Evolutionary conservation across 257 asterid genomes (phyloP).

Genomic region (Scutellaria barbata): DNA sequence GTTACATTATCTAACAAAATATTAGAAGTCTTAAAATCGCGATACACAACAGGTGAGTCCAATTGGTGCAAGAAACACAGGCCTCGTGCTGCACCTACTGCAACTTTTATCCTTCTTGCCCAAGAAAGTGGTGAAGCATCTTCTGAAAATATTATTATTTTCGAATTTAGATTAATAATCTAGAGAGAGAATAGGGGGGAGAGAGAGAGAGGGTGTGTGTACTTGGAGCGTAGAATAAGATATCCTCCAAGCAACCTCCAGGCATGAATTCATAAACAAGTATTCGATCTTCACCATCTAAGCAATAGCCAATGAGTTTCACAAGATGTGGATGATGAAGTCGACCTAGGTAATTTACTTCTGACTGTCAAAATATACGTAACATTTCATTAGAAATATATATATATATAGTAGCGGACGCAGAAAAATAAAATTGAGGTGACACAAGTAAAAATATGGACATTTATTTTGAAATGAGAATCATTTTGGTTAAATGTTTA

Average conservation of each 20-base stretch:
- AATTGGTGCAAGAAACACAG: constrained; percentile 55
- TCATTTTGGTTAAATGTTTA: too few relatives aligned
- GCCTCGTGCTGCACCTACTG: constrained; percentile 61
- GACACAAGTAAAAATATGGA: too few relatives aligned
- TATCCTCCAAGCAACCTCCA: constrained; percentile 57
- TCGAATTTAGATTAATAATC: too few relatives aligned
- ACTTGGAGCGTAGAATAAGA: constrained; percentile 39
- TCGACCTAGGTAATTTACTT: constrained; percentile 59
- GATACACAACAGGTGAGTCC: constrained; percentile 55
- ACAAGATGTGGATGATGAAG: constrained; percentile 56
- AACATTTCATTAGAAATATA: too few relatives aligned
- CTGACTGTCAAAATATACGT: constrained; percentile 37
- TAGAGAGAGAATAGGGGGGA: not conserved
- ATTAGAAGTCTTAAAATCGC: constrained; percentile 63
- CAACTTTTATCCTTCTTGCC: constrained; percentile 53
- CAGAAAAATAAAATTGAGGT: too few relatives aligned
- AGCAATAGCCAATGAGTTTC: constrained; percentile 53
- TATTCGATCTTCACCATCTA: constrained; percentile 53
- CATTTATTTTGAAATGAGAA: too few relatives aligned
- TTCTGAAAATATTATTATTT: constrained; percentile 31
- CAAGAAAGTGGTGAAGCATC: constrained; percentile 44
- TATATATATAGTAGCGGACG: too few relatives aligned
- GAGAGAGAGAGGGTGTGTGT: not conserved
- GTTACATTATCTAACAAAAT: constrained; percentile 52
- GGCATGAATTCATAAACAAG: constrained; percentile 61